These are phyloP conservation scores for Backusella tuberculispora DNA, from an alignment of 192 early-diverging fungal species.

Conservation along the genomic window DNA sequence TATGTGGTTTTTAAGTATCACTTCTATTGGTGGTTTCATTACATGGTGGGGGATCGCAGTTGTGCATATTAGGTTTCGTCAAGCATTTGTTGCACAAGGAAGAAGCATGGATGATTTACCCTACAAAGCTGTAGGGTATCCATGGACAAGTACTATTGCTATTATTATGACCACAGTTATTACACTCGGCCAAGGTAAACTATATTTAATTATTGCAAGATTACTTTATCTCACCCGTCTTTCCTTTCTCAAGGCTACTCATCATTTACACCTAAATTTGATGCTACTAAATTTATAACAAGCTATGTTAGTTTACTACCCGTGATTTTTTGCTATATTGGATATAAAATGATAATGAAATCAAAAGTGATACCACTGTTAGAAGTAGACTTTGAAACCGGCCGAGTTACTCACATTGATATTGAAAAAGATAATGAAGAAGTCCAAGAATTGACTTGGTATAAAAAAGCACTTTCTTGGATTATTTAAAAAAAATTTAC, in stretches of 20 bases:
- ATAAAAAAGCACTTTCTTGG: neutral
- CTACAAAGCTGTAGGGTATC: slow-evolving; percentile 67
- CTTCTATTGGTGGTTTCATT: slow-evolving; percentile 74
- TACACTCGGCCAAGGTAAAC: slow-evolving; percentile 60
- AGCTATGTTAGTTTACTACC: slow-evolving; percentile 64
- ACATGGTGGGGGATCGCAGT: slow-evolving; percentile 81
- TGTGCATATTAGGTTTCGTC: slow-evolving; percentile 79
- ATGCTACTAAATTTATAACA: slow-evolving; percentile 51
- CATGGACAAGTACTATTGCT: slow-evolving; percentile 67
- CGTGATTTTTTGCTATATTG: slow-evolving; percentile 58
- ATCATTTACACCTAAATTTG: slow-evolving; percentile 54
- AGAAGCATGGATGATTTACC: slow-evolving; percentile 63
- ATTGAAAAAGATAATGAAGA: slow-evolving; percentile 23
- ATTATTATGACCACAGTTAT: slow-evolving; percentile 60
- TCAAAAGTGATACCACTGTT: slow-evolving; percentile 59
- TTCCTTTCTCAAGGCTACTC: slow-evolving; percentile 45
- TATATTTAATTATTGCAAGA: slow-evolving; percentile 14
- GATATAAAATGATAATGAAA: slow-evolving; percentile 61
- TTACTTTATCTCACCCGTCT: slow-evolving; percentile 32
- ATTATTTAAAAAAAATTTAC: neutral
- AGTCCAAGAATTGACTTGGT: slow-evolving; percentile 9
- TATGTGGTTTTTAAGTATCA: slow-evolving; percentile 57
- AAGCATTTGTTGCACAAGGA: slow-evolving; percentile 69
- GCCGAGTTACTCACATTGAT: slow-evolving; percentile 34
- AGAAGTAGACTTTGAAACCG: slow-evolving; percentile 66